These are phyloP conservation scores for Dioscorea alata DNA, from an alignment of 106 monocot genomes.

Conservation along the genomic window DNA sequence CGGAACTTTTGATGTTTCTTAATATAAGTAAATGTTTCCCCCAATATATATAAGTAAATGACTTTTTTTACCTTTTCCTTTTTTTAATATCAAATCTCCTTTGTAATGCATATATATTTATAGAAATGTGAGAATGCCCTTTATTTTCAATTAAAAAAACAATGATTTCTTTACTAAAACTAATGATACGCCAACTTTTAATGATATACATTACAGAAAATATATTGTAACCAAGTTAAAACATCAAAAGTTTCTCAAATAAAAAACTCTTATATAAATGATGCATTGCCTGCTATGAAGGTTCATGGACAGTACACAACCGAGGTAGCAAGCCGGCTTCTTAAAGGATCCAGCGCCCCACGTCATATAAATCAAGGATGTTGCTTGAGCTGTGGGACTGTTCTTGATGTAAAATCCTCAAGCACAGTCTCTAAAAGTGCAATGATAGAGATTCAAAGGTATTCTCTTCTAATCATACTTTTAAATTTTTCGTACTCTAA, in stretches of 20 bases:
- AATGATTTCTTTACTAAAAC: too few species aligned
- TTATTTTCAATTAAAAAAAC: too few species aligned
- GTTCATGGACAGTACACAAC: conserved; percentile 26
- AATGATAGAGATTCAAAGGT: conserved; percentile 46
- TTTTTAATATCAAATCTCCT: too few species aligned
- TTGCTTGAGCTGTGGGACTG: conserved; percentile 67
- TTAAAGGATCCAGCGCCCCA: conserved; percentile 10
- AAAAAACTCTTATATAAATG: neutral
- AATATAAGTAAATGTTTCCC: too few species aligned
- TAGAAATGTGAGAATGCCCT: too few species aligned
- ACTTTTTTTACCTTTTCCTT: too few species aligned
- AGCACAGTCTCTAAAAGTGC: conserved; percentile 14
- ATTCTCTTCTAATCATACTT: neutral
- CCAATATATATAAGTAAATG: too few species aligned
- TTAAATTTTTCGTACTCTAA: neutral
- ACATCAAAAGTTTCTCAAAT: neutral
- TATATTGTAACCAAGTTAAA: too few species aligned
- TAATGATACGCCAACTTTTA: too few species aligned
- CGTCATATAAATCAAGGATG: conserved; percentile 27
- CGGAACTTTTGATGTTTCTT: neutral
- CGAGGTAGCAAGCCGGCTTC: conserved; percentile 45
- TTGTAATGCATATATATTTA: too few species aligned
- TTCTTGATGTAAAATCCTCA: conserved; percentile 28
- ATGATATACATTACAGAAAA: too few species aligned
- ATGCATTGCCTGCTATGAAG: conserved; percentile 19